phyloP scores from a whole-genome alignment of 208 protist species.

The Leishmania tropica region DNA sequence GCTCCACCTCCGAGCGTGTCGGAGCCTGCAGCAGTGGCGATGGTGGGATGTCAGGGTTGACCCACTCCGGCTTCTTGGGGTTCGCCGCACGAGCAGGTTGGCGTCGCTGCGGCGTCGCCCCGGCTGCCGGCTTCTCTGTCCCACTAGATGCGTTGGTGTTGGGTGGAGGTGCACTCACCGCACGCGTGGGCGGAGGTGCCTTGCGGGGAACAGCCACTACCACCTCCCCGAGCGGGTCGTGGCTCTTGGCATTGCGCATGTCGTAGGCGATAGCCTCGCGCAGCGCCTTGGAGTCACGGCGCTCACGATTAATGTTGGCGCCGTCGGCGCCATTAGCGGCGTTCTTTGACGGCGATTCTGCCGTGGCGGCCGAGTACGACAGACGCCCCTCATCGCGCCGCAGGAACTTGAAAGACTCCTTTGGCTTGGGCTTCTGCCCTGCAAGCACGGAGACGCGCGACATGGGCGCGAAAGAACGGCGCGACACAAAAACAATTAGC shows the following conservation, averaged over 20 bases:
- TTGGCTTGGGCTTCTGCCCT: conserved; percentile 73
- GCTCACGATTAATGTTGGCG: conserved; percentile 33
- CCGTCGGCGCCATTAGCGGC: conserved; percentile 16
- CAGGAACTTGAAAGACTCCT: conserved; percentile 83
- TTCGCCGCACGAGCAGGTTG: conserved; percentile 8
- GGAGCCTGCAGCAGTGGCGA: conserved; percentile 2
- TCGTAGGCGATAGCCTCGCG: conserved; percentile 85
- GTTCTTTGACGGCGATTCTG: conserved; percentile 29
- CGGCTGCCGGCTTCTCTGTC: background rate
- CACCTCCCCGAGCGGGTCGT: conserved; percentile 78
- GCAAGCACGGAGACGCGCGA: conserved; percentile 63
- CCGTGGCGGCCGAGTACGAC: conserved; percentile 51
- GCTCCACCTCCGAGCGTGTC: background rate
- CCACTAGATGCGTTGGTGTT: background rate
- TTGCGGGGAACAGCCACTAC: conserved; percentile 86
- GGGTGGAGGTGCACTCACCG: conserved; percentile 21
- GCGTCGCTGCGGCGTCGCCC: conserved; percentile 7
- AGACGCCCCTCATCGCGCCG: conserved; percentile 81
- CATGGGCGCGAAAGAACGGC: conserved; percentile 11
- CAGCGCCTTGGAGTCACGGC: conserved; percentile 69
- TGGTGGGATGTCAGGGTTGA: conserved; percentile 31
- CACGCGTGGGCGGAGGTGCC: conserved; percentile 51
- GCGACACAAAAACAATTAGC: too few relatives aligned
- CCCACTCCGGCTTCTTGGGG: conserved; percentile 42
- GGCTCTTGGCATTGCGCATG: conserved; percentile 77